Base-by-base conservation (phyloP, 23 red algal species). In the Chondrus crispus region DNA sequence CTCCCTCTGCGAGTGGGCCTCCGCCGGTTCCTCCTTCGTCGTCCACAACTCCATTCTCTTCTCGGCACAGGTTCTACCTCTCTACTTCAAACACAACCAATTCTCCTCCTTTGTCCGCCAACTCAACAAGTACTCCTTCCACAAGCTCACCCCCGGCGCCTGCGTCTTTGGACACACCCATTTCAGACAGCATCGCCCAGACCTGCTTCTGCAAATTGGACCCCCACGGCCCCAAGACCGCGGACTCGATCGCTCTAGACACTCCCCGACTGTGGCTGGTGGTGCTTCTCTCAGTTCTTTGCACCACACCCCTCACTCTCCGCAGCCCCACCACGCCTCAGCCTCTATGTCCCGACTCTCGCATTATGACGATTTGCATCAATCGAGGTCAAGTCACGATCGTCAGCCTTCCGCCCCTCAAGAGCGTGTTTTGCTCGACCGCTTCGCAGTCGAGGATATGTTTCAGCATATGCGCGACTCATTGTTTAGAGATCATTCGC, bases 1-100 rank as follows among this genome's bases (percentile, higher is more conserved):
- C 60, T 43, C 57, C 30, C 60, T 84, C 14, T 74, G 75, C 20
- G 64, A 64, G 19, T 94, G 92, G 92, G 75, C 46, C 38, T 37
- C 60, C 39, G 54, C 46, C 2, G 92, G 92, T 0, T 41, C 43
- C 42, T 68, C 92, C 10, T 94, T 94, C 42, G 82, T 94, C 16
- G 82, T 94, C 18, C 79, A 82, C 55, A 53, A 68, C 16, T 47
- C 66, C 33, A 76, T 46, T 10, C 73, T 68, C 53, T 94, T 94
- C 63, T 70, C 92, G 12, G 70, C 58, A 24, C 43, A 58, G 9
- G 82, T 94, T 10, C 41, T 94, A 42, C 92, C 92, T 18, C 52
- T 41, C 40, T 94, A 88, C 66, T 94, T 94, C 84, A 94, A 94
- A 69, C 92, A 94, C 66, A 87, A 68, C 81, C 81, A 94, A 52